Evolutionary conservation across 371 early-diverging fungal species (phyloP).

Genomic region (Entomophthora muscae): DNA sequence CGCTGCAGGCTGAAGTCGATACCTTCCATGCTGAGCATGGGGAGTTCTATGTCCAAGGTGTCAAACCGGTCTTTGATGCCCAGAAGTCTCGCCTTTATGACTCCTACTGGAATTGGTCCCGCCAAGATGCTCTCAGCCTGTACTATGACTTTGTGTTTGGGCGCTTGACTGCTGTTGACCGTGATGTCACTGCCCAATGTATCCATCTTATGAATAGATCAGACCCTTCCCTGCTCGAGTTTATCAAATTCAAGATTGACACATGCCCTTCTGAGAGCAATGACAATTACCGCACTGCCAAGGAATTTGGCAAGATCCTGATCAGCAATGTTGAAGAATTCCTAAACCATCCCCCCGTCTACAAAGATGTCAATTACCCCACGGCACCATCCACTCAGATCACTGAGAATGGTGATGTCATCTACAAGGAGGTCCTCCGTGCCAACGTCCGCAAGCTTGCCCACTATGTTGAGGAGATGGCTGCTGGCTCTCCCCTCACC

Average conservation of each 20-base stretch:
- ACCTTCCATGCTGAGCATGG: constrained; percentile 82
- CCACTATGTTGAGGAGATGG: constrained; percentile 50
- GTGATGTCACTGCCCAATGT: constrained; percentile 80
- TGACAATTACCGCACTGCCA: constrained; percentile 63
- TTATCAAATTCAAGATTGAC: constrained; percentile 73
- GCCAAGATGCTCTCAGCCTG: constrained; percentile 76
- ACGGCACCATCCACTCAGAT: too few relatives aligned
- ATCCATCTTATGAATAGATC: constrained; percentile 86
- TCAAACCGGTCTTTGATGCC: constrained; percentile 59
- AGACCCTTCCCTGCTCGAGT: constrained; percentile 55
- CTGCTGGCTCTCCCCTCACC: constrained; percentile 45
- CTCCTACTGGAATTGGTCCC: constrained; percentile 96
- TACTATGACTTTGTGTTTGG: constrained; percentile 88
- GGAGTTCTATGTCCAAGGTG: constrained; percentile 67
- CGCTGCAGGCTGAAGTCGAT: constrained; percentile 69
- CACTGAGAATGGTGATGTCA: too few relatives aligned
- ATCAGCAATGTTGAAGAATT: constrained; percentile 77
- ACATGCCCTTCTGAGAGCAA: constrained; percentile 54
- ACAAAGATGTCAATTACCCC: too few relatives aligned
- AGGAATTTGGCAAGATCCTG: constrained; percentile 60
- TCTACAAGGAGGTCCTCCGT: constrained; percentile 60
- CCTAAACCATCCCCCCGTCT: too few relatives aligned
- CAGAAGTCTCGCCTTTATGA: constrained; percentile 80
- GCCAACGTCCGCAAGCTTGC: constrained; percentile 42
- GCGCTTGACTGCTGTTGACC: constrained; percentile 53